Conservation (phyloP, 805 yeast species). For the Kluyveromyces starmeri region DNA sequence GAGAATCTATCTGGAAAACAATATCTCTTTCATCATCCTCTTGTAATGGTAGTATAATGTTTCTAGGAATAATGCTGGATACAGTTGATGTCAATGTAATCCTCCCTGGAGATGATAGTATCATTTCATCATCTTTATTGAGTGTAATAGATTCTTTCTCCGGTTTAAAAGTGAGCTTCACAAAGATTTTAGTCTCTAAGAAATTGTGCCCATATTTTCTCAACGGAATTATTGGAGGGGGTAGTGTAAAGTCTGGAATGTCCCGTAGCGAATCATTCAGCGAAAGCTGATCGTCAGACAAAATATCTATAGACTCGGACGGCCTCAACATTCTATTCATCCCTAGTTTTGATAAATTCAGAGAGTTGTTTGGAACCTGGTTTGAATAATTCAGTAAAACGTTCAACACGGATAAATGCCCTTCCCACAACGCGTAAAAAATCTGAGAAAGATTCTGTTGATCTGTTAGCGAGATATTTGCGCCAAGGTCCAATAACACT, state of each 20-base stretch:
- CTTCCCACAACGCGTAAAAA: constrained; percentile 91
- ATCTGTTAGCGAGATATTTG: constrained; percentile 59
- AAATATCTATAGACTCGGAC: constrained; percentile 1
- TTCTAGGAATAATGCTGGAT: constrained; percentile 81
- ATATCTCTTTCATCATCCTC: constrained; percentile 48
- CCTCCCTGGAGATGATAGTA: constrained; percentile 59
- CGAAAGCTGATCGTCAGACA: constrained; percentile 7
- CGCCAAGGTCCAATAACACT: constrained; percentile 64
- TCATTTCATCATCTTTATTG: constrained; percentile 35
- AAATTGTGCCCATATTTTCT: constrained; percentile 94
- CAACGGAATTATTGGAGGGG: constrained; percentile 93
- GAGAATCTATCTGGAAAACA: constrained; percentile 75
- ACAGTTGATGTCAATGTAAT: constrained; percentile 69
- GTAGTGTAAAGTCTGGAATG: constrained; percentile 84
- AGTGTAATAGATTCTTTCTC: constrained; percentile 37
- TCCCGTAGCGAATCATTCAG: constrained; percentile 36
- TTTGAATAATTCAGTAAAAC: constrained; percentile 39
- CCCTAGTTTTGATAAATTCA: no score
- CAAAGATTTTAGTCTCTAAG: constrained; percentile 77
- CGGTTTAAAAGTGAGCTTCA: constrained; percentile 62
- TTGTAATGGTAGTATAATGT: constrained; percentile 67
- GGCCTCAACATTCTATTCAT: no score
- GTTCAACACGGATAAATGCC: constrained; percentile 75
- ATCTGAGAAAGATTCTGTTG: constrained; percentile 74
- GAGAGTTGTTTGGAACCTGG: neutral